Base-by-base conservation (phyloP, 1,139 yeast genomes). In the Sugiyamaella japonica region DNA sequence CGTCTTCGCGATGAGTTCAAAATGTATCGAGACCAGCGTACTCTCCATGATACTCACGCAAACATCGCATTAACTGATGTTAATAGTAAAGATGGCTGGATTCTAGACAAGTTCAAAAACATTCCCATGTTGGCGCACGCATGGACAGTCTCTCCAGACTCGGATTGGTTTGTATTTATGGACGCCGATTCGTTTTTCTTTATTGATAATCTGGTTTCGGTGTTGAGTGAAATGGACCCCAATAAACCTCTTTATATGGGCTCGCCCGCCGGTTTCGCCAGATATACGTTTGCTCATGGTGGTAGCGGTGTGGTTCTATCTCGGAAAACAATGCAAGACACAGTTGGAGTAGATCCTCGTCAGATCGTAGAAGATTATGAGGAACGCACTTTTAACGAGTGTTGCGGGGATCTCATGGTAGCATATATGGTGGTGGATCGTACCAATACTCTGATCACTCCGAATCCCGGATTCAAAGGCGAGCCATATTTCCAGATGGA, bases 371-470 rank as follows among this genome's bases (percentile, higher is more conserved):
- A 49, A n/a, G 50, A 59, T 46, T 66, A 66, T 50, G 71, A 69
- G 34, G 54, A 61, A 16, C 52, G 56, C 13, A 62, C 72, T 1
- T 58, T 62, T 28, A 49, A 55, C n/a, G 65, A 61, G 37, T 68
- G 72, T 57, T 68, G 73, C 52, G 76, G 76, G 2, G 76, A 73
- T 58, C 64, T 61, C 49, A 64, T 72, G 66, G 66, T 72, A 1
- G 73, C 73, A 17, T 46, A 48, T 44, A 61, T 60, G 65, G 58
- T 58, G 37, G 48, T 43, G 50, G 61, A 63, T 46, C 56, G 50
- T 16, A 41, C 52, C 7, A 51, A 50, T 9, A 15, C 52, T 23
- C 40, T 28, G 4, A 17, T 46, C 37, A 37, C 44, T 10, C 40
- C 31, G 5, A 44, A 50, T 17, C 37, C 29, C 10, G 50, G 48